These are phyloP conservation scores for Comarum palustre DNA, from an alignment of 306 rosid genomes.

Conservation along the genomic window DNA sequence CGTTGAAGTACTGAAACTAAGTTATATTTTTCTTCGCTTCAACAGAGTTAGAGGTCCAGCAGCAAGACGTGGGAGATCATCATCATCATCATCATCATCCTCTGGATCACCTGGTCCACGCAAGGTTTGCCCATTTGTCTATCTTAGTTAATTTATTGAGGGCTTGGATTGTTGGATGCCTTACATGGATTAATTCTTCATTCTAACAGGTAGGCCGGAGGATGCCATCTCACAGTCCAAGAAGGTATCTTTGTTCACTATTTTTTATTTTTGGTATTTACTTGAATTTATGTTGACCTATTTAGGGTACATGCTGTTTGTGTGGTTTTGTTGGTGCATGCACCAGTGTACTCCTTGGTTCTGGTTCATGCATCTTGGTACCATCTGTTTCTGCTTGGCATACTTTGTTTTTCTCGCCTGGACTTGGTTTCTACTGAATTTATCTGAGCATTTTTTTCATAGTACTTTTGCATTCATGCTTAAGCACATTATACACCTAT, in stretches of 20 bases:
- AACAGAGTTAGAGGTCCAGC: constrained; percentile 75
- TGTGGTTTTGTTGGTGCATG: not conserved
- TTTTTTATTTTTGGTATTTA: not conserved
- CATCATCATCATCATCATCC: constrained; percentile 50
- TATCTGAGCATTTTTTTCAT: not conserved
- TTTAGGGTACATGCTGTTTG: not conserved
- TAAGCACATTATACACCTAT: not conserved
- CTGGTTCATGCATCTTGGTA: not conserved
- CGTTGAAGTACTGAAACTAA: not conserved
- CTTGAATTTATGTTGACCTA: not conserved
- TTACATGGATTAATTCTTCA: constrained; percentile 15
- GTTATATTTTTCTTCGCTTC: constrained; percentile 1
- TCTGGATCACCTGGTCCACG: constrained; percentile 91
- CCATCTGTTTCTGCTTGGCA: not conserved
- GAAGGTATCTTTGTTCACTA: constrained; percentile 45
- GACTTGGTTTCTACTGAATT: not conserved
- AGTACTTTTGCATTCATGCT: not conserved
- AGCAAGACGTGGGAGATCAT: constrained; percentile 74
- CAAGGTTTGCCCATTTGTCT: constrained; percentile 50
- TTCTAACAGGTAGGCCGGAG: constrained; percentile 53
- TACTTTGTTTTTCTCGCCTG: not conserved
- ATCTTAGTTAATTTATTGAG: constrained; percentile 9
- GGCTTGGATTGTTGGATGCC: constrained; percentile 12
- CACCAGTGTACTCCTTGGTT: not conserved
- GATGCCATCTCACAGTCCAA: constrained; percentile 69